Evolutionary conservation across 1,284 basidiomycete species (phyloP).

Genomic region (Gomphus sp.): DNA sequence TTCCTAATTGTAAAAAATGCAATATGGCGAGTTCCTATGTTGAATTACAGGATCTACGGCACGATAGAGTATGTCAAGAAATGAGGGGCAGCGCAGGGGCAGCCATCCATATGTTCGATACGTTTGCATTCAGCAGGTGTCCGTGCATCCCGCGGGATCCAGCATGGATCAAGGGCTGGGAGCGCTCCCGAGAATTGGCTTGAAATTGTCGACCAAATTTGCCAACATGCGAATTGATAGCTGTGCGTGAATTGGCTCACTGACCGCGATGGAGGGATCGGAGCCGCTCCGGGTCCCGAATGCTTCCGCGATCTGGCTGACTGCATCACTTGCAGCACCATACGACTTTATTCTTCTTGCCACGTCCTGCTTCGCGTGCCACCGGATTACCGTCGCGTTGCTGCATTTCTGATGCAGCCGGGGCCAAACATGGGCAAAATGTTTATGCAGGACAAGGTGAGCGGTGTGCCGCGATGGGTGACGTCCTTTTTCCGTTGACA

Average conservation of each 20-base stretch:
- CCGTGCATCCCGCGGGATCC: not conserved
- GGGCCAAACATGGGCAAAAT: not conserved
- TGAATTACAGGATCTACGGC: not conserved
- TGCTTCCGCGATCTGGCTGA: not conserved
- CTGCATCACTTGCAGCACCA: not conserved
- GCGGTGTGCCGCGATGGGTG: not conserved
- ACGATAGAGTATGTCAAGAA: not conserved
- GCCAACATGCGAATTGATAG: not conserved
- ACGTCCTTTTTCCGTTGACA: not conserved
- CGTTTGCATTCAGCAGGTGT: not conserved
- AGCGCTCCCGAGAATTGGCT: not conserved
- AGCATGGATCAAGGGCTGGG: not conserved
- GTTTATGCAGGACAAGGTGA: constrained; percentile 8
- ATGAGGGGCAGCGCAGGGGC: not conserved
- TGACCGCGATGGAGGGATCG: not conserved
- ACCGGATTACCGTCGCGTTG: not conserved
- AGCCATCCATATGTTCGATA: not conserved
- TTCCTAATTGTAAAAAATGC: not conserved
- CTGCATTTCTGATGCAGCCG: not conserved
- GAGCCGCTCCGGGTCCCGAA: not conserved
- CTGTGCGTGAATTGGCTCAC: not conserved
- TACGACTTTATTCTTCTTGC: not conserved
- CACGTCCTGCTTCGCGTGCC: not conserved
- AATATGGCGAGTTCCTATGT: not conserved
- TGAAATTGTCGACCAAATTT: not conserved